Percentiles rank a stretch among this genome's conserved stretches.
Conservation (phyloP, 257 asterid species). For the Eucommia ulmoides region DNA sequence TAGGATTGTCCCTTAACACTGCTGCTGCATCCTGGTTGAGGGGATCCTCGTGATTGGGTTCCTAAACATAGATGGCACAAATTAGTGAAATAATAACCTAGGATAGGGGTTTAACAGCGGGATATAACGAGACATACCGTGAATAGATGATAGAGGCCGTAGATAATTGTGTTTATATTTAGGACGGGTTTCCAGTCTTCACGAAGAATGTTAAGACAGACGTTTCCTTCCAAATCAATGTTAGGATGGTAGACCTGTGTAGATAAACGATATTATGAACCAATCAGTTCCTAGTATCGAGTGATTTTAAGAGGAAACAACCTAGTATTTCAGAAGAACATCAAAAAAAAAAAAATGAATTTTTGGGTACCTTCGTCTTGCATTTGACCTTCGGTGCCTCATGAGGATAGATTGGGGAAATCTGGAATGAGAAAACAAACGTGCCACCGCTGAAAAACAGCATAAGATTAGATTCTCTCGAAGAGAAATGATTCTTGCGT, state of each 20-base stretch:
- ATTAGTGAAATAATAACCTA: constrained; percentile 9
- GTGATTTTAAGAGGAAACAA: background rate
- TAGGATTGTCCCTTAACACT: constrained; percentile 79
- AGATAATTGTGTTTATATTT: constrained; percentile 78
- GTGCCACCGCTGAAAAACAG: constrained; percentile 57
- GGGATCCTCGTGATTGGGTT: constrained; percentile 96
- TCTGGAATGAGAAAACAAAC: constrained; percentile 80
- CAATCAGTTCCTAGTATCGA: background rate
- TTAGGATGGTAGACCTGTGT: constrained; percentile 97
- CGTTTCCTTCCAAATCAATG: constrained; percentile 93
- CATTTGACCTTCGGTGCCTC: constrained; percentile 98
- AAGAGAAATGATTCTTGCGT: too few species aligned
- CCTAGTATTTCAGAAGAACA: background rate
- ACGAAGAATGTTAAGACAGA: constrained; percentile 94
- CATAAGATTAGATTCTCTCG: too few species aligned
- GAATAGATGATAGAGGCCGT: constrained; percentile 87
- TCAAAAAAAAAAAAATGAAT: constrained; percentile 4
- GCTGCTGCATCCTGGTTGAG: constrained; percentile 94
- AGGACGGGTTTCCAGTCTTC: constrained; percentile 99
- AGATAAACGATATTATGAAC: constrained; percentile 3
- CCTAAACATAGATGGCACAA: constrained; percentile 28
- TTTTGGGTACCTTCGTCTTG: constrained; percentile 84
- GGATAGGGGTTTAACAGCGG: background rate
- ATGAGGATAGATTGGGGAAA: constrained; percentile 90
- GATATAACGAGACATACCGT: constrained; percentile 36